Percentiles rank a stretch among this genome's conserved stretches.
These are phyloP conservation scores for Sugiyamaella sp. DNA, from an alignment of 1,139 yeast species.

Conservation along the genomic window DNA sequence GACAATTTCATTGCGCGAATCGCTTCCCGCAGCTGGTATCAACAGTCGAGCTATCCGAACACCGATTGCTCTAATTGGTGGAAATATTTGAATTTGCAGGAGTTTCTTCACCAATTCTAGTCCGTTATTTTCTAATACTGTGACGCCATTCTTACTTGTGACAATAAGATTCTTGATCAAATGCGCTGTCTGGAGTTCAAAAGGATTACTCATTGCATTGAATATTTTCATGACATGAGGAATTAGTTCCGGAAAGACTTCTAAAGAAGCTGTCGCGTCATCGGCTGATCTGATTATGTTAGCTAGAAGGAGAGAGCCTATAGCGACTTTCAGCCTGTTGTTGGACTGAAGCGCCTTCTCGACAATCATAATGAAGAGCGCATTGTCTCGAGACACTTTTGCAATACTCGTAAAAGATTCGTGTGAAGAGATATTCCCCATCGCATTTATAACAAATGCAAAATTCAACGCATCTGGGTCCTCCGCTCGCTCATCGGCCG, in stretches of 20 bases:
- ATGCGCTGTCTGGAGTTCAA: slow-evolving; percentile 36
- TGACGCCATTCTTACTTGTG: slow-evolving; percentile 8
- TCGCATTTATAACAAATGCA: slow-evolving; percentile 10
- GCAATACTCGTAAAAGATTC: slow-evolving; percentile 20
- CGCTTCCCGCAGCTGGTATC: slow-evolving; percentile 17
- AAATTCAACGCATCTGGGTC: not conserved
- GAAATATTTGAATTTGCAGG: slow-evolving; percentile 27
- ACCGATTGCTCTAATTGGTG: slow-evolving; percentile 26
- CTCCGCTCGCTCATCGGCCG: too few relatives aligned
- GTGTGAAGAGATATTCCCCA: slow-evolving; percentile 24
- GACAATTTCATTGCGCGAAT: slow-evolving; percentile 1
- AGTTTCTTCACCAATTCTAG: slow-evolving; percentile 28
- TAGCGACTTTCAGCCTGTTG: slow-evolving; percentile 22
- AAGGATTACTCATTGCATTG: slow-evolving; percentile 23
- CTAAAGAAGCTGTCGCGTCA: slow-evolving; percentile 23
- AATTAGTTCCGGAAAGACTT: slow-evolving; percentile 23
- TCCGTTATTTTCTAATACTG: slow-evolving; percentile 25
- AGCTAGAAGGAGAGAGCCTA: slow-evolving; percentile 33
- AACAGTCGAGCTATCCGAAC: slow-evolving; percentile 27
- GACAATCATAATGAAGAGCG: slow-evolving; percentile 11
- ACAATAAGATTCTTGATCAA: slow-evolving; percentile 31
- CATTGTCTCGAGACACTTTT: slow-evolving; percentile 7
- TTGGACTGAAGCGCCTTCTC: slow-evolving; percentile 4
- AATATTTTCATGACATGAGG: slow-evolving; percentile 18
- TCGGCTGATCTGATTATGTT: slow-evolving; percentile 28